Percentiles rank a stretch among this genome's conserved stretches.
These are phyloP conservation scores for Moniliella sp. DNA, from an alignment of 1,284 basidiomycete genomes.

Conservation along the genomic window DNA sequence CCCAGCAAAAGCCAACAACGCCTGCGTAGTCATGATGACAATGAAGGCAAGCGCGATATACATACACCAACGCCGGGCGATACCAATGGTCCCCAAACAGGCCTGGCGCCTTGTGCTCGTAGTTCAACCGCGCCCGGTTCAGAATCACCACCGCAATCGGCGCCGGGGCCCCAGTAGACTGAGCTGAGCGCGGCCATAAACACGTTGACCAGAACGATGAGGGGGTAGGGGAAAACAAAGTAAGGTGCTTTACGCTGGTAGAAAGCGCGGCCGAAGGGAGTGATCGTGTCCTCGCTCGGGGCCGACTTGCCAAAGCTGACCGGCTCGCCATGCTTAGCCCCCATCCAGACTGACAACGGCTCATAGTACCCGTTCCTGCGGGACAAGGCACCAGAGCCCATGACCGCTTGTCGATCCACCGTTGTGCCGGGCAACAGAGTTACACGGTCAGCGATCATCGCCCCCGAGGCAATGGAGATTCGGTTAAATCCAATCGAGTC, in stretches of 20 bases:
- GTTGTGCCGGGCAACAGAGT: slow-evolving; percentile 26
- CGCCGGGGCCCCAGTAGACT: slow-evolving; percentile 29
- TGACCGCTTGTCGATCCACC: slow-evolving; percentile 27
- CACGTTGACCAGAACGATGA: slow-evolving; percentile 26
- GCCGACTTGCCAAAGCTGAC: slow-evolving; percentile 27
- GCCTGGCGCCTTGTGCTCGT: slow-evolving; percentile 6
- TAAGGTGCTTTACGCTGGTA: slow-evolving; percentile 31
- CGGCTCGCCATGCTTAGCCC: slow-evolving; percentile 29
- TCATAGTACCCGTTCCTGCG: slow-evolving; percentile 30
- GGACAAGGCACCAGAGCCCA: slow-evolving; percentile 28
- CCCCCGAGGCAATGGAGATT: slow-evolving; percentile 24
- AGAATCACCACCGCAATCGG: slow-evolving; percentile 22
- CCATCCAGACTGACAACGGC: slow-evolving; percentile 31
- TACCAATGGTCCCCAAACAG: slow-evolving; percentile 30
- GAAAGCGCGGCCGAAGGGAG: slow-evolving; percentile 29
- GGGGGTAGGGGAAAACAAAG: slow-evolving; percentile 29
- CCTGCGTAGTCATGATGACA: slow-evolving; percentile 18
- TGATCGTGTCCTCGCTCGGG: slow-evolving; percentile 22
- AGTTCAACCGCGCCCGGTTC: slow-evolving; percentile 15
- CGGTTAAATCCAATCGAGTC: slow-evolving; percentile 32
- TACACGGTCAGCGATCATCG: slow-evolving; percentile 32
- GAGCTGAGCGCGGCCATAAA: slow-evolving; percentile 20
- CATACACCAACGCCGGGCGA: slow-evolving; percentile 24
- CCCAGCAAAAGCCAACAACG: slow-evolving; percentile 25
- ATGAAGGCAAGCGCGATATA: slow-evolving; percentile 22